Base-by-base conservation (phyloP, 805 yeast genomes). In the Jamesozyma lodderae region DNA sequence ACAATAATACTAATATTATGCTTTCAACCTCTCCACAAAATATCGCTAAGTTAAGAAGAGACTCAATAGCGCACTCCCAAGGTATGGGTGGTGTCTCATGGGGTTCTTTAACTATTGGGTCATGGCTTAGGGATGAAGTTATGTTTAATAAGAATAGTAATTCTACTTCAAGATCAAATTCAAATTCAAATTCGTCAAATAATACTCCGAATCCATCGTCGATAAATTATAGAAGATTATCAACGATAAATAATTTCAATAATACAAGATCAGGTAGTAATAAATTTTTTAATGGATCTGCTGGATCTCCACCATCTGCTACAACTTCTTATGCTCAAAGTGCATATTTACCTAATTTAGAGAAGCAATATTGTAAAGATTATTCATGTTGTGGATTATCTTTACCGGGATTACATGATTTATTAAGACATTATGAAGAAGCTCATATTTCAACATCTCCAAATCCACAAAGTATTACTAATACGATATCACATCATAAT, bases 61-160 rank as follows among this genome's bases (percentile, higher is more conserved):
- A 90, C 52, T 78, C 88, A 41, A 77, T 92, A 41, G 96, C 96
- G 22, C 97, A 90, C 59, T 81, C 95, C 2, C 95, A 86, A 58
- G 97, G 97, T 9, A 84, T 92, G 80, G 97, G 97, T 31, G 98
- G 97, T 33, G 83, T 90, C 24, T 81, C 94, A 7, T 90, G 96
- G 96, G 97, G 97, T 17, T 87, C 95, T 3, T 77, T 88, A 41
- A 81, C 94, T 20, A 87, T 90, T 22, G 96, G 96, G 11, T 79
- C 92, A 13, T 90, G 98, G 98, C 68, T 90, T 18, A 82, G 87
- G 55, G 97, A 90, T 59, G 98, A 90, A 55, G 90, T 82, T 15
- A 70, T 82, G 77, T 72, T 81, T 24, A 41, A 41, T 26, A 31
- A 33, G 4, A 37, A 38, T 4, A n/a, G 22, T 11, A 37, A 33